Base-by-base conservation (phyloP, 306 rosid species). In the Pterocarpus santalinus region DNA sequence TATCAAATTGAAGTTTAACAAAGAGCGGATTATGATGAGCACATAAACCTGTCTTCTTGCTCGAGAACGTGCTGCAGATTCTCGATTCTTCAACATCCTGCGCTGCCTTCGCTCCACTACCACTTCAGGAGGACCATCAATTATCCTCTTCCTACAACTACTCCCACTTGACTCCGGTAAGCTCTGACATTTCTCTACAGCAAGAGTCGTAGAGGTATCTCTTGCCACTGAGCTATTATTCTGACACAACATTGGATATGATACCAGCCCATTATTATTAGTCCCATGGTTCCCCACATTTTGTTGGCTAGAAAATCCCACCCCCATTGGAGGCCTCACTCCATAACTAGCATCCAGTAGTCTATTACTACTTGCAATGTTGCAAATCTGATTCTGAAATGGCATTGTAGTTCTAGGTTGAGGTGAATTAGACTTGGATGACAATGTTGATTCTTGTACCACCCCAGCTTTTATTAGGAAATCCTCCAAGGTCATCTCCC, bases 61-160 rank as follows among this genome's bases (percentile, higher is more conserved):
- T 14, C 98, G 89, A 16, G 97, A 93, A 32, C 97, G 89, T 5
- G 97, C 97, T 1, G 98, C 94, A 0, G 98, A 93, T 79, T 93
- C 97, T 5, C 97, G 89, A 72, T 93, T 93, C 85, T 90, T 93
- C 83, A 93, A 76, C 97, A 93, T 93, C 66, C 97, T 80, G 15
- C 92, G 94, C 62, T 90, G 98, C 87, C 94, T 85, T 55, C 93
- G 73, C 82, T 89, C 92, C 64, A 90, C 82, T 0, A 85, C 90
- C 39, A 87, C 88, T 65, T 94, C 94, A 4, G 84, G 82, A n/a
- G 91, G 86, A 22, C 91, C 89, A 30, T 87, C 89, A 3, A 85
- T 74, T 2, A 90, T 89, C 87, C 87, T 89, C 69, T 70, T 88
- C 79, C 78, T 86, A 52, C 52, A 78, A 43, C 76, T 56, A 32